A percentile compares a stretch with the other conserved stretches of the same genome.
phyloP scores from a whole-genome alignment of 192 early-diverging fungal genomes.

The Spinellus fusiger region DNA sequence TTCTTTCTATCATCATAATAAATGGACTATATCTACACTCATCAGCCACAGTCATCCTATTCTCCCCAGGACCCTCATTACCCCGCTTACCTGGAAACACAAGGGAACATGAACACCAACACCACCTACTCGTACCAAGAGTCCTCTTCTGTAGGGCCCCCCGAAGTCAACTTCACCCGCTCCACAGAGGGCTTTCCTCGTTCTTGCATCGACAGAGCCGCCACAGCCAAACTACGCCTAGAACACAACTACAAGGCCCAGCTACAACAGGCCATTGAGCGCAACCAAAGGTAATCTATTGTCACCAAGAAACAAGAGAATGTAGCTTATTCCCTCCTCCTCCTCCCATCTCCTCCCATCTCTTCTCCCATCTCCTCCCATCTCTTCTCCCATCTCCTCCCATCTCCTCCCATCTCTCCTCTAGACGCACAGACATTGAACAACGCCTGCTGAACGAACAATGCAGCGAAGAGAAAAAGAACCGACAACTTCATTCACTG shows the following conservation, averaged over 20 bases:
- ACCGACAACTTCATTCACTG: constrained; percentile 69
- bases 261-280: constrained; percentile 84
- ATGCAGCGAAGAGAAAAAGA: constrained; percentile 84
- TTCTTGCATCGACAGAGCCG: constrained; percentile 78
- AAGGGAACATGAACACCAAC: not conserved
- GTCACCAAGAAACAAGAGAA: not conserved
- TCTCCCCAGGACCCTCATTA: not conserved
- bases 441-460: constrained; percentile 62
- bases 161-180: constrained; percentile 52
- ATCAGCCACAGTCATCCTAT: constrained; percentile 5
- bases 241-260: constrained; percentile 90
- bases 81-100: not conserved
- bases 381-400: not conserved
- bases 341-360: not conserved
- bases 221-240: constrained; percentile 85
- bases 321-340: too few relatives aligned
- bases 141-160: not conserved
- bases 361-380: not conserved
- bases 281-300: constrained; percentile 57
- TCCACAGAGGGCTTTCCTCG: constrained; percentile 75
- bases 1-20: not conserved
- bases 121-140: constrained; percentile 19
- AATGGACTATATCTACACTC: constrained; percentile 16
- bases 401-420: not conserved
- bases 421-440: constrained; percentile 76